A percentile compares a stretch with the other conserved stretches of the same genome.
Evolutionary conservation across 2,329 filamentous ascomycete species (phyloP).

Genomic region (Sporothrix brunneoviolacea): DNA sequence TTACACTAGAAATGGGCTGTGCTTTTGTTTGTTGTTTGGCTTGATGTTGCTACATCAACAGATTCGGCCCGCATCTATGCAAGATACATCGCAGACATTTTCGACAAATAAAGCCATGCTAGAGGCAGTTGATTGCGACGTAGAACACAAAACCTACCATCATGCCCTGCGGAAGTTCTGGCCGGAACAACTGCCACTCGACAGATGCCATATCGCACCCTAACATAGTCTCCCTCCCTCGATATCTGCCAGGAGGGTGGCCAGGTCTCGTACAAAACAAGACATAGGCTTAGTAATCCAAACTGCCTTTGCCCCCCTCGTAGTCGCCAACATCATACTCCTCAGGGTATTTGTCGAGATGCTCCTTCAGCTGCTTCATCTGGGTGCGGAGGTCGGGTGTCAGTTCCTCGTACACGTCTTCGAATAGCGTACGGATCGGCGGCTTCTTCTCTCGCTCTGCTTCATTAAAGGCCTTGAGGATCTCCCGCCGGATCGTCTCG

Average conservation of each 20-base stretch:
- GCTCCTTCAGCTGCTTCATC: slow-evolving; percentile 64
- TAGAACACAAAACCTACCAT: too few species aligned
- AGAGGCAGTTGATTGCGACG: too few species aligned
- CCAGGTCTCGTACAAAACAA: too few species aligned
- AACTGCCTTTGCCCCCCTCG: slow-evolving; percentile 26
- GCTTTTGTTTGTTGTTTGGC: not conserved
- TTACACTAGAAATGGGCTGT: too few species aligned
- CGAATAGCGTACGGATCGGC: slow-evolving; percentile 65
- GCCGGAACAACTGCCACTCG: too few species aligned
- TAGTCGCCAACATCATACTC: slow-evolving; percentile 66
- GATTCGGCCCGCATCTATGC: too few species aligned
- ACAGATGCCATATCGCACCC: too few species aligned
- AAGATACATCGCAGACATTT: too few species aligned
- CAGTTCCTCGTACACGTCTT: slow-evolving; percentile 82
- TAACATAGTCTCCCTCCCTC: too few species aligned
- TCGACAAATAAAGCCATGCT: too few species aligned
- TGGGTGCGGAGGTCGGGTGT: slow-evolving; percentile 59
- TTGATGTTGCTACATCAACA: not conserved
- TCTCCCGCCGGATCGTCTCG: slow-evolving; percentile 40
- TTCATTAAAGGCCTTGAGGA: slow-evolving; percentile 76
- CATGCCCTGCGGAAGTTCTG: too few species aligned
- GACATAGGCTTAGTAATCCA: slow-evolving; percentile 19
- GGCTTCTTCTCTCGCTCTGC: slow-evolving; percentile 80
- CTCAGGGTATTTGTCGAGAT: slow-evolving; percentile 78
- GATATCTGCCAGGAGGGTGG: too few species aligned